Evolutionary conservation across 2,329 filamentous ascomycete genomes (phyloP), one percentile per base, ranked within the genome.

Genomic region (Calonectria hawksworthii): DNA sequence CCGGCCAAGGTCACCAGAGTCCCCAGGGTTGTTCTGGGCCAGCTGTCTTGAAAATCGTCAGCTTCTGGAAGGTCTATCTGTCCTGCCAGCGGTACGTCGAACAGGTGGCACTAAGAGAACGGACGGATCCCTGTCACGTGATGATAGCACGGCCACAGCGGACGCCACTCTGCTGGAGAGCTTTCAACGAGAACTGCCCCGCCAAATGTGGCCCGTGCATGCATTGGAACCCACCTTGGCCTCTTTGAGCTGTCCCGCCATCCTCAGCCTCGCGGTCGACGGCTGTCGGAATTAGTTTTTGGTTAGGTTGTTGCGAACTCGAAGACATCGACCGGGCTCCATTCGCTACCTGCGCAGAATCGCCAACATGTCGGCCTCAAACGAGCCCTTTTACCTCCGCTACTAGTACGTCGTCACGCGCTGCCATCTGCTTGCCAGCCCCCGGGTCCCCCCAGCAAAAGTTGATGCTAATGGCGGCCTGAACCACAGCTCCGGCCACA

Each of bases 361-460:
- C 77, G 80, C 80, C 79, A 88, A 82, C 74, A 96, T 94, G 90
- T 88, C 94, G 80, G 88, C 90, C 73, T 86, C 90, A 80, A 94
- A 91, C 85, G 96, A 98, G 82, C 93, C 94, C 10, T 99, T 99
- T 85, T 99, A 99, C 83, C 88, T 99, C 79, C 93, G 97, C 82
- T 99, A 99, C 90, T 99, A 99, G 96, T 98, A 92, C 85, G 94
- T 68, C 26, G 26, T 6, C 41, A 21, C 18, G 26, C 41, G 4
- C 68, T 44, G 10, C 8, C 21, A n/a, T 16, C 21, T 30, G 34
- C 28, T 23, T 44, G 10, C 30, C 30, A 26, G 21, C n/a, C 21
- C 10, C 30, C 21, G 23, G 21, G n/a, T n/a, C n/a, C n/a, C 23
- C 50, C 50, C 21, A 4, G 34, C 3, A 26, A 50, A 59, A 64